Percentiles rank a stretch among this genome's conserved stretches.
Evolutionary conservation across 1,139 yeast genomes (phyloP).

Genomic region (Nakaseomyces delphensis): DNA sequence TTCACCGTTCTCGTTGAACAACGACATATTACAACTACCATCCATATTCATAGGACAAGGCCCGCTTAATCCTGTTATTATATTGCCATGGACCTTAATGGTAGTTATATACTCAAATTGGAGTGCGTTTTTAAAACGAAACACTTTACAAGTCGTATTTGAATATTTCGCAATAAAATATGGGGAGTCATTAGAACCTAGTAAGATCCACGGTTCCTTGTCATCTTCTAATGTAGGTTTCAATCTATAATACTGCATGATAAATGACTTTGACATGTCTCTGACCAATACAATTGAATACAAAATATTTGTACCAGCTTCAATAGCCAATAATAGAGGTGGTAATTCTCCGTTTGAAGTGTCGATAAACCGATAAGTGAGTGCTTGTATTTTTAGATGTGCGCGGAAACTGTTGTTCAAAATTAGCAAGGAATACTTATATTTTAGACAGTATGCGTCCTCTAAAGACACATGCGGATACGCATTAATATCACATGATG

Average conservation of each 20-base stretch:
- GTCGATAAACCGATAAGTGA: not conserved
- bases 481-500: not conserved
- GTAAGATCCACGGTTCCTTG: not conserved
- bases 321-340: not conserved
- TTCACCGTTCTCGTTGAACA: not conserved
- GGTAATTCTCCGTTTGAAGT: not conserved
- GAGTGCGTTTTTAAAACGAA: constrained; percentile 1
- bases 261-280: constrained; percentile 2
- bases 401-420: not conserved
- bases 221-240: constrained; percentile 1
- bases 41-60: constrained; percentile 1
- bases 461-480: not conserved
- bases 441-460: not conserved
- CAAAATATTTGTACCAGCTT: not conserved
- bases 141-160: not conserved
- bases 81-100: not conserved
- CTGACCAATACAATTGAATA: not conserved
- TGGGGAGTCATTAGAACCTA: not conserved
- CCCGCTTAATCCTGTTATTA: constrained; percentile 1
- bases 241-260: constrained; percentile 1
- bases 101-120: constrained; percentile 3
- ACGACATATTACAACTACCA: not conserved
- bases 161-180: not conserved
- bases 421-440: not conserved
- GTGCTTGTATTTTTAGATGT: constrained; percentile 1